Evolutionary conservation across 768 basidiomycete genomes (phyloP).

Genomic region (Tubosaeta brunneosetosa): DNA sequence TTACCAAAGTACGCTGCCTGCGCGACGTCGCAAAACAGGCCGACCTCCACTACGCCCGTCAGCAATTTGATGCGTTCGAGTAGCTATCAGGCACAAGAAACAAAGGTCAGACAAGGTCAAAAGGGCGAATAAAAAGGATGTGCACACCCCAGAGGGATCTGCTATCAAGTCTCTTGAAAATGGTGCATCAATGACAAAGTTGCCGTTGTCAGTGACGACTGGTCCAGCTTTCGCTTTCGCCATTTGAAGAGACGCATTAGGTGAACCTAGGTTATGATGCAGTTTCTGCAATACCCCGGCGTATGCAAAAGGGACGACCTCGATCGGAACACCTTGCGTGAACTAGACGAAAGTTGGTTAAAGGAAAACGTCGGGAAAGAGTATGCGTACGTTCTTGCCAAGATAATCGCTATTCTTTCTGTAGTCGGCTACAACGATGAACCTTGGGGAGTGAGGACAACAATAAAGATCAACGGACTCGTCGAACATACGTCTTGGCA

Average conservation of each 20-base stretch:
- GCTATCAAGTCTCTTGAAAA: slow-evolving; percentile 67
- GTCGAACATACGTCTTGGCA: slow-evolving; percentile 61
- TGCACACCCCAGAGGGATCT: slow-evolving; percentile 62
- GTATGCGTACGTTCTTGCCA: slow-evolving; percentile 68
- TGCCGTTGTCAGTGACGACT: slow-evolving; percentile 94
- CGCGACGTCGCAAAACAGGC: slow-evolving; percentile 91
- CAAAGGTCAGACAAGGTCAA: neutral
- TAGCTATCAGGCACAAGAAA: slow-evolving; percentile 42
- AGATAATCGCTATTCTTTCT: slow-evolving; percentile 85
- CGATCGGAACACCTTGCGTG: slow-evolving; percentile 86
- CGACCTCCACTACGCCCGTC: slow-evolving; percentile 98
- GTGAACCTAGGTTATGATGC: slow-evolving; percentile 54
- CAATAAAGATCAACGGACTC: neutral
- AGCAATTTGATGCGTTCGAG: slow-evolving; percentile 83
- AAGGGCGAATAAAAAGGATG: neutral
- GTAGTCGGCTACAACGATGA: slow-evolving; percentile 93
- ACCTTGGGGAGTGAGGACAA: slow-evolving; percentile 47
- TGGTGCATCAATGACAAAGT: slow-evolving; percentile 96
- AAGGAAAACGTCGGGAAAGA: neutral
- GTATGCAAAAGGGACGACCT: slow-evolving; percentile 96
- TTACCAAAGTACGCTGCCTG: slow-evolving; percentile 97
- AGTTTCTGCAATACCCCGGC: slow-evolving; percentile 78
- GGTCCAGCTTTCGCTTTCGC: slow-evolving; percentile 91
- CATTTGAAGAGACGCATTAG: slow-evolving; percentile 83
- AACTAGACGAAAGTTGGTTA: slow-evolving; percentile 44